Base-by-base conservation (phyloP, 352 stramenopile species). In the Pythium insidiosum region DNA sequence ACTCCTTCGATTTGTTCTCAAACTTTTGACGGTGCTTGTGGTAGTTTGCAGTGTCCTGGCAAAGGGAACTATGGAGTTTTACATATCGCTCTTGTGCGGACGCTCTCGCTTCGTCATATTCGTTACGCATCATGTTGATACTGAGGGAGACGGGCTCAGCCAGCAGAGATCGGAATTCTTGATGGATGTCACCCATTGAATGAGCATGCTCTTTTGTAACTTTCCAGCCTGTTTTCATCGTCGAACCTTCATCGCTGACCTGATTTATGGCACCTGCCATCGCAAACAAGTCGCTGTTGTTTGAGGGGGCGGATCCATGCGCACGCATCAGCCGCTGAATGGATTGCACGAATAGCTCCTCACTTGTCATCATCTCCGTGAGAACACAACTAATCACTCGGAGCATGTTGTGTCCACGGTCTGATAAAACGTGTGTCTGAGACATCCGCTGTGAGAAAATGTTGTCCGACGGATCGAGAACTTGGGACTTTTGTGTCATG, bases 91-190 rank as follows among this genome's bases (percentile, higher is more conserved):
- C 74, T 19, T 89, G 72, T 11, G 69, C 75, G n/a, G 57, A 56
- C 0, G 50, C 43, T 19, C 72, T 59, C 18, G 74, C 61, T 23
- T 53, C 73, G 45, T 87, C 77, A 28, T 92, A 92, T 21, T 92
- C 76, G 34, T 66, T 72, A 36, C 82, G 84, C 76, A 92, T 92
- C 20, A 72, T 87, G 15, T 60, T 56, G 35, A 92, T 59, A 33
- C 73, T 88, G 26, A 92, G 44, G 7, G 72, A 54, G 13, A 89
- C 76, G 10, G 79, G 76, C 30, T 92, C 79, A 1, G 72, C 59
- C 11, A 92, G 47, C 13, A 92, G 29, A 1, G 76, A 89, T n/a
- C 67, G 63, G 24, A 87, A 92, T 66, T 92, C 79, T 59, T 88
- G 62, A 19, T 83, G 73, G 43, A 87, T 63, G 49, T 84, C 74